Evolutionary conservation across 352 stramenopile genomes (phyloP).

Genomic region (Phytophthora citrophthora): DNA sequence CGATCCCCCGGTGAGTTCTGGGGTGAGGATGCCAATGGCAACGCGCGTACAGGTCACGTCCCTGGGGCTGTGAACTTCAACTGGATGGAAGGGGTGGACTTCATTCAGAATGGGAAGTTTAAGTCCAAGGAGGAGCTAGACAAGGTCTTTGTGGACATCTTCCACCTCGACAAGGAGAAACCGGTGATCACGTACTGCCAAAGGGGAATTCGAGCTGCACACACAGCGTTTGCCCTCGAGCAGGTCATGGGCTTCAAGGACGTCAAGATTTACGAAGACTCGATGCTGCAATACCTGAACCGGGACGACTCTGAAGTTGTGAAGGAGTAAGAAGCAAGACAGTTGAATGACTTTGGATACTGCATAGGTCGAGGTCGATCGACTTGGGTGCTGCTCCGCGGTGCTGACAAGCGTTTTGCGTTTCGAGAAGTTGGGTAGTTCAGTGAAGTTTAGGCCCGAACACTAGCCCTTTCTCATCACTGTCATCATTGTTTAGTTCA

Average conservation of each 20-base stretch:
- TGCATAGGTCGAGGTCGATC: slow-evolving; percentile 48
- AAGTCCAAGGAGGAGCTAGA: slow-evolving; percentile 66
- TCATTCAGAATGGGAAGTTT: slow-evolving; percentile 56
- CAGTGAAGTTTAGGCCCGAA: slow-evolving; percentile 75
- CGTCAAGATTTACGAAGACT: slow-evolving; percentile 67
- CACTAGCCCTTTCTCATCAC: slow-evolving; percentile 1
- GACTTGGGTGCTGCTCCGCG: slow-evolving; percentile 56
- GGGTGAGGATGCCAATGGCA: slow-evolving; percentile 35
- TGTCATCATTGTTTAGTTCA: slow-evolving; percentile 26
- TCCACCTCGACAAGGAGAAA: slow-evolving; percentile 49
- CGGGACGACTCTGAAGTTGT: slow-evolving; percentile 64
- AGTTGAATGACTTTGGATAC: slow-evolving; percentile 69
- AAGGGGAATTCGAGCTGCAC: slow-evolving; percentile 66
- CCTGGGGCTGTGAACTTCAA: slow-evolving; percentile 78
- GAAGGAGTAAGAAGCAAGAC: slow-evolving; percentile 24
- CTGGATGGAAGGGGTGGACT: slow-evolving; percentile 68
- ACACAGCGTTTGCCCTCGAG: slow-evolving; percentile 74
- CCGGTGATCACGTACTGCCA: slow-evolving; percentile 83
- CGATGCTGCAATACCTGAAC: slow-evolving; percentile 85
- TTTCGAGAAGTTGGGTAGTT: slow-evolving; percentile 76
- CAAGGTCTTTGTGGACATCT: slow-evolving; percentile 42
- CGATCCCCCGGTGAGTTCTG: slow-evolving; percentile 40
- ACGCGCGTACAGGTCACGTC: slow-evolving; percentile 57
- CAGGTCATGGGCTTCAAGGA: slow-evolving; percentile 52
- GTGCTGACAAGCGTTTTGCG: slow-evolving; percentile 72